Conservation (phyloP, 345 rosid genomes). For the Orychophragmus violaceus region DNA sequence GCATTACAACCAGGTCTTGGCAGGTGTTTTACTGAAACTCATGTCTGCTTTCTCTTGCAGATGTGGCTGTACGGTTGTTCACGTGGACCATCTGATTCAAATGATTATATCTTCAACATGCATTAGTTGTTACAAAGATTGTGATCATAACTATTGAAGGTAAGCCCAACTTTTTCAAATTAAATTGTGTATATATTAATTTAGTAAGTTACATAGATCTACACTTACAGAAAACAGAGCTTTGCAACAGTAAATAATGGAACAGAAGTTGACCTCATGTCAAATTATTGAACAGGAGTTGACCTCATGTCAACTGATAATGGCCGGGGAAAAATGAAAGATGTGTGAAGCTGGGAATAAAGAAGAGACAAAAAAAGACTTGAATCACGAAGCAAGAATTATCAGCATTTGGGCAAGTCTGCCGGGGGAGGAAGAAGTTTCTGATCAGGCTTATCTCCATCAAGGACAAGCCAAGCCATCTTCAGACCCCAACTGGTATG, state of each 20-base stretch:
- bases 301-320: conserved; percentile 30
- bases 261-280: conserved; percentile 32
- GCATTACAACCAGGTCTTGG: neutral
- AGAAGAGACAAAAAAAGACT: conserved; percentile 8
- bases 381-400: conserved; percentile 7
- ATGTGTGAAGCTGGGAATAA: conserved; percentile 4
- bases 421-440: conserved; percentile 64
- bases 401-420: conserved; percentile 60
- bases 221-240: conserved; percentile 12
- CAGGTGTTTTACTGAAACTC: conserved; percentile 5
- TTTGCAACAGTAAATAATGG: conserved; percentile 6
- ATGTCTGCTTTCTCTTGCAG: neutral
- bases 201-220: conserved; percentile 15
- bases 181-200: neutral
- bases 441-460: conserved; percentile 58
- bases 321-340: conserved; percentile 12
- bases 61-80: neutral
- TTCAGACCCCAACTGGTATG: conserved; percentile 75
- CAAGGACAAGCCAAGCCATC: conserved; percentile 71
- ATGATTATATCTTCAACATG: neutral
- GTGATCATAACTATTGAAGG: neutral
- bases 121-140: neutral
- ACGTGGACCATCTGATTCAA: neutral
- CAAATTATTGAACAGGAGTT: conserved; percentile 27
- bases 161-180: neutral